Percentiles rank a stretch among this genome's conserved stretches.
Conservation (phyloP, 2,329 filamentous ascomycete genomes). For the Diplodia scrobiculata region DNA sequence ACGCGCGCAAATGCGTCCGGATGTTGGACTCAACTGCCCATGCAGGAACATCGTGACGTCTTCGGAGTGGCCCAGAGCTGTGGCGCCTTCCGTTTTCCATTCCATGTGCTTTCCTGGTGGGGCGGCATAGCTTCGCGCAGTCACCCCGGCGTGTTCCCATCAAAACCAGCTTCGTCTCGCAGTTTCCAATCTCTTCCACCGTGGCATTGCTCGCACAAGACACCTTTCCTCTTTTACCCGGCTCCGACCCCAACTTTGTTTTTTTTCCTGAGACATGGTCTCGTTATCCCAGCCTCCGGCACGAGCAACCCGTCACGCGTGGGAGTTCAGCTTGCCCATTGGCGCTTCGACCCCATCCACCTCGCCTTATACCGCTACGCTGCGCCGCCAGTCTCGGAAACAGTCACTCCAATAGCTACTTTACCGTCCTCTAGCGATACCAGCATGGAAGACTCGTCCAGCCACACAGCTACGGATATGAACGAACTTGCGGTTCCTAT, state of each 20-base stretch:
- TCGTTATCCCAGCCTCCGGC: neutral
- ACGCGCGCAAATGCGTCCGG: no score
- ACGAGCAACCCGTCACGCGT: neutral
- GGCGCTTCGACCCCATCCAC: neutral
- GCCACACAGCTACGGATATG: neutral
- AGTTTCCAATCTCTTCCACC: neutral
- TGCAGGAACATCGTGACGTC: no score
- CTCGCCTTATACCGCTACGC: neutral
- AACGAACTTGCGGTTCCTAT: neutral
- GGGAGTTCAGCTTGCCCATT: no score
- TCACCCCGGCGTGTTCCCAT: neutral
- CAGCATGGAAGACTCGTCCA: neutral
- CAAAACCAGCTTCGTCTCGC: neutral
- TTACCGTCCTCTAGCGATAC: neutral
- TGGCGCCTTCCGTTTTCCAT: no score
- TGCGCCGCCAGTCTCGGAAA: neutral
- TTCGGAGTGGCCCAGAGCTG: no score
- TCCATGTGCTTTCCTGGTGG: no score
- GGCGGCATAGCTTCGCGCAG: no score
- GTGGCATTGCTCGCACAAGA: neutral
- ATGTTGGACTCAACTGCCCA: no score
- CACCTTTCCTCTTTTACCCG: neutral
- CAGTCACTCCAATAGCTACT: neutral
- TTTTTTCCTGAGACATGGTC: neutral
- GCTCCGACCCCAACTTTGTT: no score